phyloP scores from a whole-genome alignment of 257 asterid genomes.

The Ophiorrhiza pumila region DNA sequence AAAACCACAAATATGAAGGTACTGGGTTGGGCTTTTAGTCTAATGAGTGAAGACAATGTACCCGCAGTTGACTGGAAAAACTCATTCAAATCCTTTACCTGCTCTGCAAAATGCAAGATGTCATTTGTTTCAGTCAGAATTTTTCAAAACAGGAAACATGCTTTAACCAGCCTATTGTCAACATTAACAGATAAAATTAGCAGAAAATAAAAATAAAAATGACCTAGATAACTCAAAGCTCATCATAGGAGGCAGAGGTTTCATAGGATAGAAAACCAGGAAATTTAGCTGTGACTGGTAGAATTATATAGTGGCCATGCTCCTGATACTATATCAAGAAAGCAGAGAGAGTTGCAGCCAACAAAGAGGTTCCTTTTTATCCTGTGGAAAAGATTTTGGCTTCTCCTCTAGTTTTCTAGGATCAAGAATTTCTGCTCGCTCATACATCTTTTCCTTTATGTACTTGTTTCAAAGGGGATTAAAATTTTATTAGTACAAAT shows the following conservation, averaged over 20 bases:
- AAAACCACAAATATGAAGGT: too few species aligned
- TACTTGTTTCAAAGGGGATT: background rate
- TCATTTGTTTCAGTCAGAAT: background rate
- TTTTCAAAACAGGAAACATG: background rate
- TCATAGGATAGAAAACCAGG: background rate
- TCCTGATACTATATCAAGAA: background rate
- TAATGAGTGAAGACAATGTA: conserved; percentile 14
- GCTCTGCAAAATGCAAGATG: conserved; percentile 48
- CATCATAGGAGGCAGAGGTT: background rate
- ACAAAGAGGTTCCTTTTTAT: background rate
- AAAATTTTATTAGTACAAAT: background rate
- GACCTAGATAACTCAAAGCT: background rate
- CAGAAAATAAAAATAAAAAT: background rate
- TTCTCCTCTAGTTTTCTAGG: background rate
- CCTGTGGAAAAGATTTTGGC: background rate
- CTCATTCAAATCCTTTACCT: conserved; percentile 80
- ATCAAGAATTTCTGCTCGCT: background rate
- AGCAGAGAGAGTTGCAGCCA: background rate
- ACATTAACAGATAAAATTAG: background rate
- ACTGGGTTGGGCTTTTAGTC: background rate
- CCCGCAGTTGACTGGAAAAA: conserved; percentile 94
- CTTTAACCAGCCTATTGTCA: background rate
- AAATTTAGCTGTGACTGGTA: background rate
- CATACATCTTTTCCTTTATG: too few species aligned
- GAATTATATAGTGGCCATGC: background rate